Evolutionary conservation across 2,329 filamentous ascomycete genomes (phyloP).

Genomic region (Nannizziopsis arthrosporioides): DNA sequence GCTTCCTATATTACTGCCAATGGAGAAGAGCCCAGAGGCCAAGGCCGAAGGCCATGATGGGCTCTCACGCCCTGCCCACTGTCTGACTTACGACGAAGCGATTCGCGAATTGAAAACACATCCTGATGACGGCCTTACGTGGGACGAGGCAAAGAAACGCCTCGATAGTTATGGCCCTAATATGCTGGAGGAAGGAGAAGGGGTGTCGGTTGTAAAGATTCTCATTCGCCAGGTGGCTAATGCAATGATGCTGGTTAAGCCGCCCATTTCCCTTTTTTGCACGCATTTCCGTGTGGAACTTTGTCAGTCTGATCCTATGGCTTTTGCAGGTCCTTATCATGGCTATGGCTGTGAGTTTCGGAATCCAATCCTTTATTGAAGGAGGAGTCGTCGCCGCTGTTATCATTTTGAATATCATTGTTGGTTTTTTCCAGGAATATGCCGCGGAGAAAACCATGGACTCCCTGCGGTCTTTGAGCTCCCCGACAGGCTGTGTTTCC

Average conservation of each 20-base stretch:
- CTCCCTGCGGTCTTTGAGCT: slow-evolving; percentile 41
- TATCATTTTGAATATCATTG: slow-evolving; percentile 47
- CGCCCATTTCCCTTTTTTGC: slow-evolving; percentile 16
- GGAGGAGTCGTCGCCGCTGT: slow-evolving; percentile 48
- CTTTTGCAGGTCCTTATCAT: slow-evolving; percentile 37
- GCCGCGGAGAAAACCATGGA: slow-evolving; percentile 45
- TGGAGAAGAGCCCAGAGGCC: slow-evolving; percentile 11
- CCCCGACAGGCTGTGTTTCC: slow-evolving; percentile 41
- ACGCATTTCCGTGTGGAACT: slow-evolving; percentile 9
- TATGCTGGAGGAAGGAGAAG: slow-evolving; percentile 54
- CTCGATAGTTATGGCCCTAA: slow-evolving; percentile 48
- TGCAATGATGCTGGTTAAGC: slow-evolving; percentile 51
- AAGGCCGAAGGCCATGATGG: slow-evolving; percentile 33
- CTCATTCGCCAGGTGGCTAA: slow-evolving; percentile 55
- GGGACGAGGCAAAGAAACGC: slow-evolving; percentile 43
- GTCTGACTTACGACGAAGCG: slow-evolving; percentile 42
- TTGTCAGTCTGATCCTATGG: slow-evolving; percentile 23
- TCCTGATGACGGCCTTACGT: slow-evolving; percentile 44
- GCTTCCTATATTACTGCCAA: background rate
- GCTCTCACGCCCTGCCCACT: slow-evolving; percentile 50
- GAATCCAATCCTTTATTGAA: slow-evolving; percentile 49
- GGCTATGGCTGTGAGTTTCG: slow-evolving; percentile 48
- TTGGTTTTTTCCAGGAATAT: slow-evolving; percentile 47
- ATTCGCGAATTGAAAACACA: slow-evolving; percentile 45
- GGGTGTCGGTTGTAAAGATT: slow-evolving; percentile 58